A percentile compares a stretch with the other conserved stretches of the same genome.
These are phyloP conservation scores for Corylus avellana DNA, from an alignment of 306 rosid genomes.

Conservation along the genomic window DNA sequence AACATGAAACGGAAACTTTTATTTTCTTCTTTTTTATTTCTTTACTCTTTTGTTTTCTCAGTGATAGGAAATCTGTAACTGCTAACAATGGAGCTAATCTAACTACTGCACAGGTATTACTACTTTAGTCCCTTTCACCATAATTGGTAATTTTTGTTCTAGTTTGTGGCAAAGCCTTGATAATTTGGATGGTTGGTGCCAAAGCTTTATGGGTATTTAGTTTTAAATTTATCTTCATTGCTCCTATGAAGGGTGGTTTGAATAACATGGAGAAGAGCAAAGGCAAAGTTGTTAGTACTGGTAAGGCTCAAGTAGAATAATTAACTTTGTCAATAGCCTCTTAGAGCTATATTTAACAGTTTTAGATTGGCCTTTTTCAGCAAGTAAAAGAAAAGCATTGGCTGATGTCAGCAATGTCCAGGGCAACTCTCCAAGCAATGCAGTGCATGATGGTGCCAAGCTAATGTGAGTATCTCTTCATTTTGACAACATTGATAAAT, in stretches of 20 bases:
- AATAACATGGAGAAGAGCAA: slow-evolving; percentile 46
- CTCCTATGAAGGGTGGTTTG: slow-evolving; percentile 45
- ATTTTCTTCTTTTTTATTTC: neutral
- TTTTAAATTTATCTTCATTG: slow-evolving; percentile 26
- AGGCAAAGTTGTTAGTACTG: slow-evolving; percentile 38
- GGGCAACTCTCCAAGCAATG: slow-evolving; percentile 40
- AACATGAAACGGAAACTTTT: neutral
- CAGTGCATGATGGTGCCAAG: slow-evolving; percentile 42
- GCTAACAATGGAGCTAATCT: slow-evolving; percentile 36
- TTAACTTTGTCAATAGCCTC: neutral
- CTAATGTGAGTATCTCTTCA: slow-evolving; percentile 53
- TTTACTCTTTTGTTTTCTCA: slow-evolving; percentile 16
- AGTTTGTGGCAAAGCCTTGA: slow-evolving; percentile 2
- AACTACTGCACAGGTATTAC: slow-evolving; percentile 50
- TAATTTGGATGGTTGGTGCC: slow-evolving; percentile 12
- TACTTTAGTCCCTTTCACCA: slow-evolving; percentile 14
- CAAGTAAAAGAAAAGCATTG: slow-evolving; percentile 61
- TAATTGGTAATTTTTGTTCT: slow-evolving; percentile 1
- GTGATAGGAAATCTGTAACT: slow-evolving; percentile 39
- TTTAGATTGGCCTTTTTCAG: slow-evolving; percentile 34
- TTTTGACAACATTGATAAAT: neutral
- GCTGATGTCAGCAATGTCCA: slow-evolving; percentile 74
- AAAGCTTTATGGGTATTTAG: neutral
- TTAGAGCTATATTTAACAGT: neutral
- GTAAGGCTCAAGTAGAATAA: slow-evolving; percentile 42